Conservation (phyloP, 2,329 filamentous ascomycete genomes). For the Aspergillus quadricinctus region DNA sequence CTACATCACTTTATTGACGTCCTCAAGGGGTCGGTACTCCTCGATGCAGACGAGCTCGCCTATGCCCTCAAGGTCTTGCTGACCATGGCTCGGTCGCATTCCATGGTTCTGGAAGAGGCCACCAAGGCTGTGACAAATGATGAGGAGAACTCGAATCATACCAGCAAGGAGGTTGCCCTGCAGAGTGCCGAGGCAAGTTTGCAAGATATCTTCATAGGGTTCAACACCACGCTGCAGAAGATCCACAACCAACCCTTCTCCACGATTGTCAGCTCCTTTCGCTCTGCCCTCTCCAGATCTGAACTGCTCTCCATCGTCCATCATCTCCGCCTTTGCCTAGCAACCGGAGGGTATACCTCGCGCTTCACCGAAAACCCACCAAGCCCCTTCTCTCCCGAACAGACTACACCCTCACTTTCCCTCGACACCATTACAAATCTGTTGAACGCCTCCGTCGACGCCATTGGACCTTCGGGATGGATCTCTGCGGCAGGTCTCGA, state of each 20-base stretch:
- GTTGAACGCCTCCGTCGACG: conserved; percentile 44
- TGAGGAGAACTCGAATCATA: conserved; percentile 14
- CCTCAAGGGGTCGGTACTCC: conserved; percentile 31
- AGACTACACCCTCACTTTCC: conserved; percentile 34
- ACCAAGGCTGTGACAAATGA: conserved; percentile 29
- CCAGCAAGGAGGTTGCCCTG: not conserved
- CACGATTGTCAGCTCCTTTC: conserved; percentile 30
- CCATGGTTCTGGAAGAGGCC: conserved; percentile 29
- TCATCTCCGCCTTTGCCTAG: conserved; percentile 42
- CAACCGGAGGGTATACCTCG: conserved; percentile 39
- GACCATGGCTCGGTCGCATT: conserved; percentile 33
- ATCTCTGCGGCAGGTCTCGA: conserved; percentile 35
- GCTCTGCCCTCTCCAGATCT: conserved; percentile 35
- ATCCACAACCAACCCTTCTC: conserved; percentile 31
- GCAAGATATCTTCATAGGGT: conserved; percentile 33
- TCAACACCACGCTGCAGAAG: conserved; percentile 36
- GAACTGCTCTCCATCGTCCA: conserved; percentile 39
- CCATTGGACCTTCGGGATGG: conserved; percentile 46
- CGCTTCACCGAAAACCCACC: conserved; percentile 40
- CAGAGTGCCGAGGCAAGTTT: conserved; percentile 16
- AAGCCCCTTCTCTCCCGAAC: conserved; percentile 29
- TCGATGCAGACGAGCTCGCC: conserved; percentile 38
- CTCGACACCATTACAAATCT: conserved; percentile 38
- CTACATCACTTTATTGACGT: conserved; percentile 35
- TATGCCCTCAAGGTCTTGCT: conserved; percentile 38